Percentiles rank a stretch among this genome's conserved stretches.
Evolutionary conservation across 1,284 basidiomycete genomes (phyloP).

Genomic region (Laetiporus sulphureus): DNA sequence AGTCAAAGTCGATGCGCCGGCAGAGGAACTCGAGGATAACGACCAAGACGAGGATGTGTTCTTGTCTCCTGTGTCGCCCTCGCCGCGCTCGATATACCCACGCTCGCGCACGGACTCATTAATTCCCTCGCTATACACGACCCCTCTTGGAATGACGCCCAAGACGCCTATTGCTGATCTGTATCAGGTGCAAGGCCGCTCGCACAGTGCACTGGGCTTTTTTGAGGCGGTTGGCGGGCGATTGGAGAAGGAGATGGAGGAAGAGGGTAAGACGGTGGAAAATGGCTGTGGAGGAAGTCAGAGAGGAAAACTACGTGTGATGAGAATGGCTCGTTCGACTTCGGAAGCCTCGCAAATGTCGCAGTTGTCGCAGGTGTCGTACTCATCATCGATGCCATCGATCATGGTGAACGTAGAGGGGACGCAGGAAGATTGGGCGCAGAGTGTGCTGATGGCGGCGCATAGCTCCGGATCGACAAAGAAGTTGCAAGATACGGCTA

Average conservation of each 20-base stretch:
- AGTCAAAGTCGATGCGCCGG: background rate
- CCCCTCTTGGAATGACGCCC: slow-evolving; percentile 10
- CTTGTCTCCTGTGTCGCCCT: too few relatives aligned
- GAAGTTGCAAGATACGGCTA: background rate
- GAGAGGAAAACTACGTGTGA: background rate
- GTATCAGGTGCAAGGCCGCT: slow-evolving; percentile 24
- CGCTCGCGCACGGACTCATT: slow-evolving; percentile 19
- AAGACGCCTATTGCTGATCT: slow-evolving; percentile 44
- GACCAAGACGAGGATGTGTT: too few relatives aligned
- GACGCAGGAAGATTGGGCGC: slow-evolving; percentile 51
- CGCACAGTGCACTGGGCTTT: slow-evolving; percentile 31
- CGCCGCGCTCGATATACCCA: background rate
- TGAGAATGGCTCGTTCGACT: slow-evolving; percentile 3
- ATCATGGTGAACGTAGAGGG: slow-evolving; percentile 28
- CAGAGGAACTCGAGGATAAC: too few relatives aligned
- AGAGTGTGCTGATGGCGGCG: slow-evolving; percentile 50
- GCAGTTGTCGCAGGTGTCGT: slow-evolving; percentile 14
- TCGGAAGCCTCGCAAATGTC: slow-evolving; percentile 14
- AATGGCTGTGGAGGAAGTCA: background rate
- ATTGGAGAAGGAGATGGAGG: background rate
- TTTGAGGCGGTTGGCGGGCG: slow-evolving; percentile 23
- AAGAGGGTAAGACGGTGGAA: background rate
- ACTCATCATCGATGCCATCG: slow-evolving; percentile 22
- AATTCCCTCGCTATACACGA: slow-evolving; percentile 22
- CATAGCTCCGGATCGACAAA: slow-evolving; percentile 26